Evolutionary conservation across 495 filamentous ascomycete genomes (phyloP), one percentile per base, ranked within the genome.

Genomic region (Hypoxylon cercidicola): DNA sequence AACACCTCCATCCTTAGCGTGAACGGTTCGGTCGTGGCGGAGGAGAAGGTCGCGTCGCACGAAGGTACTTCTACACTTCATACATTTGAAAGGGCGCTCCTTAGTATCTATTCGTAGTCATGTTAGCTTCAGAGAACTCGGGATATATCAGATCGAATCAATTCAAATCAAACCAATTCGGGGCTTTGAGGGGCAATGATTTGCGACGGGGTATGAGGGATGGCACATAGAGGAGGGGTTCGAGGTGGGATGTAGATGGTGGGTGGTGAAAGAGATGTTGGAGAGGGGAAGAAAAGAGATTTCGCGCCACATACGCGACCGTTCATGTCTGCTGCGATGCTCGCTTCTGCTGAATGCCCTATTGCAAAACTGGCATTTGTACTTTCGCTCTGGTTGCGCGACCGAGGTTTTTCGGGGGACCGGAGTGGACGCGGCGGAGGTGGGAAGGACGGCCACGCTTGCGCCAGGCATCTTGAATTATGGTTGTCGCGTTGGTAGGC

Each of bases 291-390:
- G 23, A 40, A 32, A 57, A 53, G 46, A 35, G 43, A 41, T 45
- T 55, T 50, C 34, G 56, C 48, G 57, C 63, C 66, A 95, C 95
- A 86, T 93, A 99, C 95, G 95, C 70, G 93, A 97, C 78, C 95
- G 85, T 78, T 99, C 95, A 80, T 99, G 95, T 81, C 95, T 84
- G 79, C 93, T 97, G 64, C 96, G 88, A 79, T 99, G 95, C 77
- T 99, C 96, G 75, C 93, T 97, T 75, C 96, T 85, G 81, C 92
- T 97, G 75, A 99, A 99, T 53, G 95, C 95, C 74, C 95, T 87
- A 77, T 90, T 92, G 83, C 95, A 99, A 79, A 97, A 99, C 84
- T 96, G 92, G 81, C 95, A 99, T 79, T 98, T 97, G 87, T 99
- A 99, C 78, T 97, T 97, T 82, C 93, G 92, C 82, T 97, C 93